Conservation (phyloP, 2,329 filamentous ascomycete genomes). For the Pseudocercospora ulei region DNA sequence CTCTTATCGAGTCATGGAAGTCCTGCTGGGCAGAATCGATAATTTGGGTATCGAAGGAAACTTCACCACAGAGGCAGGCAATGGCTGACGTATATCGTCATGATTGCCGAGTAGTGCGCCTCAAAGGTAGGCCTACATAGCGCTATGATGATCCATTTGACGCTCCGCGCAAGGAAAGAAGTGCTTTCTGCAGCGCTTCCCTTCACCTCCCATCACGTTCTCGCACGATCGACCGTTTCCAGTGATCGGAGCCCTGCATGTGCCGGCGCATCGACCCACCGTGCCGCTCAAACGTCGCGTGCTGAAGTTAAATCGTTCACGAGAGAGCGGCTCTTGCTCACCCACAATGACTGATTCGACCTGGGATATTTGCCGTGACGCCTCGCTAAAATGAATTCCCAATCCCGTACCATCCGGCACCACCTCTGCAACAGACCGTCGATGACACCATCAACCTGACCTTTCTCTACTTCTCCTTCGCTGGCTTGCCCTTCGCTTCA, state of each 20-base stretch:
- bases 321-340: too few species aligned
- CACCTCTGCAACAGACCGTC: not conserved
- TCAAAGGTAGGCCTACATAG: not conserved
- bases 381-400: conserved; percentile 2
- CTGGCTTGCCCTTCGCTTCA: conserved; percentile 59
- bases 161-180: too few species aligned
- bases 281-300: too few species aligned
- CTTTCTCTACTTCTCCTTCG: conserved; percentile 20
- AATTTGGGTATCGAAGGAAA: conserved; percentile 40
- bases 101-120: not conserved
- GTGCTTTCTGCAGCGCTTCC: too few species aligned
- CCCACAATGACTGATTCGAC: too few species aligned
- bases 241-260: too few species aligned
- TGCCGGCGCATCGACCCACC: too few species aligned
- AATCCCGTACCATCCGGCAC: not conserved
- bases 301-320: too few species aligned
- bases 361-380: not conserved
- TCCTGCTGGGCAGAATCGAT: conserved; percentile 59
- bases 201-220: too few species aligned
- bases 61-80: conserved; percentile 33
- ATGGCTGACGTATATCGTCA: not conserved
- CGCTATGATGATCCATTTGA: not conserved
- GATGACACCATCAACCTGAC: not conserved
- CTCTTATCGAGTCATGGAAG: conserved; percentile 58
- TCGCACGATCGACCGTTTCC: too few species aligned